Evolutionary conservation across 208 protist genomes (phyloP), one percentile per base, ranked within the genome.

Genomic region (Zelonia costaricensis): DNA sequence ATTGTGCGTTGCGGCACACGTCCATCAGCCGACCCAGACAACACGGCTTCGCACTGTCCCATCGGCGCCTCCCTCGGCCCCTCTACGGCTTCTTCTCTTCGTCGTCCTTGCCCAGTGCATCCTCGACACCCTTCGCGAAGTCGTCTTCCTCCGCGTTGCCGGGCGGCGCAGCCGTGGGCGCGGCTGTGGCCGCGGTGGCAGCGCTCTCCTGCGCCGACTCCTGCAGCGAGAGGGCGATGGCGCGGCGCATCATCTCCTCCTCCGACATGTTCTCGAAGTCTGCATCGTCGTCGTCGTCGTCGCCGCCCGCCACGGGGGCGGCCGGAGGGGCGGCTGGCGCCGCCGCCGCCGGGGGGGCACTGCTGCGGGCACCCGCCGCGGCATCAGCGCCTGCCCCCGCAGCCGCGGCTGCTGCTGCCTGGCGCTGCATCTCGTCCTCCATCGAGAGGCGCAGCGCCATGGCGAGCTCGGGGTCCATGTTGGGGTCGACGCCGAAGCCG

Each of bases 381-480:
- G 46, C 46, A 15, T 58, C 70, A 13, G 49, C 65, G 0, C 64
- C 73, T 15, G 74, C 65, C 12, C 49, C 69, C 3, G 68, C 62
- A 25, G 61, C 73, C 0, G 76, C 77, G 4, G 84, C 82, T 0
- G 51, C 86, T 4, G 78, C 86, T 10, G 94, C 91, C 62, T 93
- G 81, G 25, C 93, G 78, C 69, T 90, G 91, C 73, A 94, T 74
- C 59, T 98, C 92, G 60, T 98, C 95, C 70, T 98, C 95, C 77
- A 98, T 89, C 3, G 94, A 98, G 46, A 98, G 76, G 33, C 91
- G 91, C 39, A 98, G 76, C n/a, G 90, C 96, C 93, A 98, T 93
- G 20, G 92, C 95, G 15, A 99, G 80, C 46, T 99, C 96, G 0
- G 96, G 96, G 62, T 99, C 95, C 13, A 92, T 69, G 47, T 82